These are phyloP conservation scores for Bruguiera parviflora DNA, from an alignment of 345 rosid species.

Conservation along the genomic window DNA sequence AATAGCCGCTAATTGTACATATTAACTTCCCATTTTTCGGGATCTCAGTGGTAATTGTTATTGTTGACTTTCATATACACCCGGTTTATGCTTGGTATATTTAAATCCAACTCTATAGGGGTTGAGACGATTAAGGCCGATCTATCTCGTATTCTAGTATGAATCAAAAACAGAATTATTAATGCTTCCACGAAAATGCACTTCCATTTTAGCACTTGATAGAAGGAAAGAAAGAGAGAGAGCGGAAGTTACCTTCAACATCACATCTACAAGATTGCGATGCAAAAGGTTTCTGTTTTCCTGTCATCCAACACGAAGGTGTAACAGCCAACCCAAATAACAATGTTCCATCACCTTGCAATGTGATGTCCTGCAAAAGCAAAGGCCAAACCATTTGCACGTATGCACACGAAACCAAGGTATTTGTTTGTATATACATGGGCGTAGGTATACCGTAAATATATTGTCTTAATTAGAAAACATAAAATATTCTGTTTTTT, in stretches of 20 bases:
- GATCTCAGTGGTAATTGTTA: too few species aligned
- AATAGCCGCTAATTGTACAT: too few species aligned
- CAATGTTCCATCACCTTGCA: constrained; percentile 9
- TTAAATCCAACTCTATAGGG: background rate
- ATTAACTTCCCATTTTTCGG: too few species aligned
- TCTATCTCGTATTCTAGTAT: background rate
- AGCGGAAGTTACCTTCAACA: constrained; percentile 17
- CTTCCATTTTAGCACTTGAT: background rate
- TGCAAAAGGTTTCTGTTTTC: constrained; percentile 26
- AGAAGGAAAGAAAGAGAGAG: background rate
- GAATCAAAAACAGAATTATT: background rate
- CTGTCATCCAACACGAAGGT: constrained; percentile 27
- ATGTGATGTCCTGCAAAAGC: background rate
- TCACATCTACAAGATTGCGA: constrained; percentile 28
- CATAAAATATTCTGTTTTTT: too few species aligned
- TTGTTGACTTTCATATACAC: too few species aligned
- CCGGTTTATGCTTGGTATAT: background rate
- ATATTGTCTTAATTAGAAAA: too few species aligned
- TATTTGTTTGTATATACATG: background rate
- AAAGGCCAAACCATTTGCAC: background rate
- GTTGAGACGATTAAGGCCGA: background rate
- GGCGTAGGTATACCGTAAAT: too few species aligned
- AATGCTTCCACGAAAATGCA: background rate
- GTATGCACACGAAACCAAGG: background rate
- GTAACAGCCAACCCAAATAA: constrained; percentile 20